Conservation (phyloP, 2,329 filamentous ascomycete species). For the Periconia sp. region DNA sequence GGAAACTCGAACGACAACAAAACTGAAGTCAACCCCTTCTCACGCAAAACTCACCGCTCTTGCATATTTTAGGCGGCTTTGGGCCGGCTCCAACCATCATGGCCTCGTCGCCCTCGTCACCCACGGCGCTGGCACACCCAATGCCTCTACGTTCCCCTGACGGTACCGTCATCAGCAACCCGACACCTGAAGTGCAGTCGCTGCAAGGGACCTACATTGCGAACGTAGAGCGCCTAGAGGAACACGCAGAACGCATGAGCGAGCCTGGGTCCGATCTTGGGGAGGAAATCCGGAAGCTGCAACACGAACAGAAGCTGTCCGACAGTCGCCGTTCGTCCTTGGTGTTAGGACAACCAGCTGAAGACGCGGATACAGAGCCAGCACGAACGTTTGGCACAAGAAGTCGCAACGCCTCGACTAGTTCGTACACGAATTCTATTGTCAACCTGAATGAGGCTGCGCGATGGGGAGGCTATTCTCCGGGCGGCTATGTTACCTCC, state of each 20-base stretch:
- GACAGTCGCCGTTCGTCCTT: conserved; percentile 72
- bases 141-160: conserved; percentile 26
- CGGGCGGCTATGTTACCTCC: conserved; percentile 70
- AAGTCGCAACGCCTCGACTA: conserved; percentile 50
- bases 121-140: conserved; percentile 22
- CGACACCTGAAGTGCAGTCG: conserved; percentile 66
- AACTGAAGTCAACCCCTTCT: neutral
- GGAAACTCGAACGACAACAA: neutral
- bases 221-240: conserved; percentile 77
- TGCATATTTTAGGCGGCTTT: neutral
- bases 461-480: conserved; percentile 73
- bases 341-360: conserved; percentile 52
- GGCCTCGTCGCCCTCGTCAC: conserved; percentile 27
- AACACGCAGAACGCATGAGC: conserved; percentile 75
- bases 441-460: conserved; percentile 72
- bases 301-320: conserved; percentile 72
- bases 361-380: too few relatives aligned
- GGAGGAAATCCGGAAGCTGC: conserved; percentile 76
- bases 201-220: conserved; percentile 67
- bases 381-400: conserved; percentile 33
- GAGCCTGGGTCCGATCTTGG: conserved; percentile 75
- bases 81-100: conserved; percentile 20
- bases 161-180: conserved; percentile 41
- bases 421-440: conserved; percentile 64
- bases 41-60: neutral